Evolutionary conservation across 2,329 filamentous ascomycete genomes (phyloP).

Genomic region (Colletotrichum plurivorum): DNA sequence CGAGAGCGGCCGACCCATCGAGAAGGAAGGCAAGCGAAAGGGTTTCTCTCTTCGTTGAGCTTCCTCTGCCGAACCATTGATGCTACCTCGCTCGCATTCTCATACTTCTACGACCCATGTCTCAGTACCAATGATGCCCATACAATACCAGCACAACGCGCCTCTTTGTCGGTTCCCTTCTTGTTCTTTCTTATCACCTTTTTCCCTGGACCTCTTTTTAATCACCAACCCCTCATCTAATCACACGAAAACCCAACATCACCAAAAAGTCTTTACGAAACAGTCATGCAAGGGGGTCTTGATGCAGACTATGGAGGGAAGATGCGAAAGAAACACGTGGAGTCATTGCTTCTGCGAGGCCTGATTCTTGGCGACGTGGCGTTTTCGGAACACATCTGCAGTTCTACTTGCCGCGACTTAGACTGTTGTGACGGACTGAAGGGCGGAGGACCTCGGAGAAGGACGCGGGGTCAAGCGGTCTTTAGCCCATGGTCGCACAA

Average conservation of each 20-base stretch:
- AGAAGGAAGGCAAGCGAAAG: conserved; percentile 99
- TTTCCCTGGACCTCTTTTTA: conserved; percentile 42
- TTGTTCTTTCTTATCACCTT: conserved; percentile 40
- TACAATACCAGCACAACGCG: conserved; percentile 72
- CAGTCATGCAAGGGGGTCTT: conserved; percentile 50
- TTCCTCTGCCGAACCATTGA: conserved; percentile 29
- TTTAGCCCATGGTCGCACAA: conserved; percentile 3
- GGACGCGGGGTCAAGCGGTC: conserved; percentile 35
- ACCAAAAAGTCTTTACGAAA: conserved; percentile 54
- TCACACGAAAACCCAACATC: conserved; percentile 52
- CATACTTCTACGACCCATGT: conserved; percentile 64
- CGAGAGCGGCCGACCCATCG: conserved; percentile 94
- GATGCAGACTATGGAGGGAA: conserved; percentile 49
- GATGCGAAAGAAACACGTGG: conserved; percentile 34
- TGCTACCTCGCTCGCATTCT: conserved; percentile 32
- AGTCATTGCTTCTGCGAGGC: conserved; percentile 41
- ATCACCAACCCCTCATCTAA: conserved; percentile 40
- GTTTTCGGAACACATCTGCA: conserved; percentile 40
- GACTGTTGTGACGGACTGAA: conserved; percentile 20
- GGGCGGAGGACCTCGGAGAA: conserved; percentile 41
- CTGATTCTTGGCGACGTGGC: conserved; percentile 40
- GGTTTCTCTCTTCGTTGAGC: conserved; percentile 96
- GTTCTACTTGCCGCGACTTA: conserved; percentile 30
- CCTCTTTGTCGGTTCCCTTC: conserved; percentile 55
- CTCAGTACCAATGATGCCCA: conserved; percentile 71